phyloP scores from a whole-genome alignment of 805 yeast genomes.

The Isabelozyma heimii region DNA sequence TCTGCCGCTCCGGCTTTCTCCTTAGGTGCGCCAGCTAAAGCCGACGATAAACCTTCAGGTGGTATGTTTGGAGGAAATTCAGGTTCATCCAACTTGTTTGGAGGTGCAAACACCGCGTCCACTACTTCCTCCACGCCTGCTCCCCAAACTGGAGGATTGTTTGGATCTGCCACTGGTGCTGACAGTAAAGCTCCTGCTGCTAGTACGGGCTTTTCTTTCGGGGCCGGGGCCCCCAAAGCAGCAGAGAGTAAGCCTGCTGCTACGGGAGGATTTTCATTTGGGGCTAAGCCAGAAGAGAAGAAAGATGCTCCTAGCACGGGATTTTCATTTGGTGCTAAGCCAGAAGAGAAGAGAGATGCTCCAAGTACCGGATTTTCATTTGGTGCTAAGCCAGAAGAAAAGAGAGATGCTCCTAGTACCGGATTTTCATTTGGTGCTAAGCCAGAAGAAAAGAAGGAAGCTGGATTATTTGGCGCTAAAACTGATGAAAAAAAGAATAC shows the following conservation, averaged over 20 bases:
- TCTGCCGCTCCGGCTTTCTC: background rate
- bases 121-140: constrained; percentile 3
- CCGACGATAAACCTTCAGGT: constrained; percentile 1
- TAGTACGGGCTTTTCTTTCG: constrained; percentile 4
- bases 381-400: constrained; percentile 11
- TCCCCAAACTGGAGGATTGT: constrained; percentile 11
- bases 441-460: constrained; percentile 9
- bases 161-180: constrained; percentile 10
- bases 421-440: constrained; percentile 19
- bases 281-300: background rate
- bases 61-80: constrained; percentile 2
- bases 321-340: constrained; percentile 10
- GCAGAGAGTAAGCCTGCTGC: background rate
- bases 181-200: constrained; percentile 7
- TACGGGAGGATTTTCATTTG: constrained; percentile 7
- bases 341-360: constrained; percentile 7
- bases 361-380: constrained; percentile 12
- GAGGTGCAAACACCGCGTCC: constrained; percentile 1
- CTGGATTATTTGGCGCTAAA: constrained; percentile 14
- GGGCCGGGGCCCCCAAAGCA: constrained; percentile 3
- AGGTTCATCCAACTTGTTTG: constrained; percentile 3
- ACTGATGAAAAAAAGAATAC: constrained; percentile 15
- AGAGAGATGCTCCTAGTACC: constrained; percentile 13
- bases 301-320: background rate
- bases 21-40: background rate